Evolutionary conservation across 495 filamentous ascomycete genomes (phyloP).

Genomic region (Podospora didyma): DNA sequence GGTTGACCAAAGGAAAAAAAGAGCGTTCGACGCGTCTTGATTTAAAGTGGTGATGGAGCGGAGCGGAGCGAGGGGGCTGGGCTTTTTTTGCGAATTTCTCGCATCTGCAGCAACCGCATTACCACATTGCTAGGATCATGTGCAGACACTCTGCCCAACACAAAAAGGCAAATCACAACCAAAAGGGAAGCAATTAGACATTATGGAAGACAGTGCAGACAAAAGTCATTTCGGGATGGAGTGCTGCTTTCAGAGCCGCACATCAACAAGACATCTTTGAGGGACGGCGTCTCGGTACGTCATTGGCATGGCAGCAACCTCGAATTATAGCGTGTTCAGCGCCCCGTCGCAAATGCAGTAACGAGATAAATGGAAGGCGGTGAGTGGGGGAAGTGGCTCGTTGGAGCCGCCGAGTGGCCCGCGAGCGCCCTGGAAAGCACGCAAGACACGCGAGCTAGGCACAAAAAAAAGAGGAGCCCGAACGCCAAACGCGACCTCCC

Average conservation of each 20-base stretch:
- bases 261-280: too few species aligned
- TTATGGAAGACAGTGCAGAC: too few species aligned
- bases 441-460: constrained; percentile 11
- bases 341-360: neutral
- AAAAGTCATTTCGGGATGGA: too few species aligned
- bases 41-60: neutral
- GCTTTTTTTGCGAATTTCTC: neutral
- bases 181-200: too few species aligned
- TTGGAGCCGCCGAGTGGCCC: constrained; percentile 13
- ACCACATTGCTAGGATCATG: neutral
- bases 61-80: neutral
- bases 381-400: constrained; percentile 10
- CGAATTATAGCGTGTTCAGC: constrained; percentile 1
- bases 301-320: neutral
- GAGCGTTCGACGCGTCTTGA: neutral
- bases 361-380: constrained; percentile 1
- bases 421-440: constrained; percentile 5
- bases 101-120: neutral
- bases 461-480: constrained; percentile 1
- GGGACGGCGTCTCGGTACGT: constrained; percentile 2
- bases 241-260: too few species aligned
- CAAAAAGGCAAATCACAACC: too few species aligned
- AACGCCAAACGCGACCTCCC: constrained; percentile 24
- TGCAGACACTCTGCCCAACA: too few species aligned
- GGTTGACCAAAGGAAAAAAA: too few species aligned